Conservation (phyloP, 768 basidiomycete genomes). For the Butyriboletus loyo region DNA sequence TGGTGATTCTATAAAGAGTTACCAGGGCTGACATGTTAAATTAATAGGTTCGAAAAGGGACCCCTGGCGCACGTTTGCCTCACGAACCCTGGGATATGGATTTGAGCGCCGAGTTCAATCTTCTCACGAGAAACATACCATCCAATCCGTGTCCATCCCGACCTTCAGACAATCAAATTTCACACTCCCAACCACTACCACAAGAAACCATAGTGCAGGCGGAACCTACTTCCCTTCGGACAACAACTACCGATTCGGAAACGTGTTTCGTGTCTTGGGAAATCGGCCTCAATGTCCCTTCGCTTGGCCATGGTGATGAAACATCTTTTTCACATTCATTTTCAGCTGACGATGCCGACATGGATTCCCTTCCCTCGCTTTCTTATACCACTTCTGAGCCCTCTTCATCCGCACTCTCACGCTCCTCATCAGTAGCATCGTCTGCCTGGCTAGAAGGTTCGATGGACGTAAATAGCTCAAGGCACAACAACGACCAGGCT, state of each 20-base stretch:
- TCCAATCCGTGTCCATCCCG: not conserved
- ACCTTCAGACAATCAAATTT: not conserved
- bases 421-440: constrained; percentile 40
- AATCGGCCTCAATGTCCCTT: constrained; percentile 4
- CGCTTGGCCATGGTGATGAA: constrained; percentile 22
- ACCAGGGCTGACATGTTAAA: not conserved
- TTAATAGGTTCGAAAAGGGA: constrained; percentile 38
- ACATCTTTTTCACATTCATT: constrained; percentile 20
- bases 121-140: constrained; percentile 1
- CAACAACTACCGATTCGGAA: constrained; percentile 1
- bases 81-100: constrained; percentile 41
- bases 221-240: not conserved
- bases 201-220: not conserved
- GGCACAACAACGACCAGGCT: constrained; percentile 11
- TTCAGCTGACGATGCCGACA: constrained; percentile 25
- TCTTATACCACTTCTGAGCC: constrained; percentile 32
- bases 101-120: constrained; percentile 13
- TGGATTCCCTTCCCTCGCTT: constrained; percentile 34
- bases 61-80: constrained; percentile 41
- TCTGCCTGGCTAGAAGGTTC: constrained; percentile 27
- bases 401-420: constrained; percentile 39
- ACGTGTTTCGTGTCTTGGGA: constrained; percentile 7
- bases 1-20: not conserved
- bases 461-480: constrained; percentile 18
- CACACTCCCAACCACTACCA: not conserved